Conservation (phyloP, 164 flowering plant species). For the Vitis rupestris region DNA sequence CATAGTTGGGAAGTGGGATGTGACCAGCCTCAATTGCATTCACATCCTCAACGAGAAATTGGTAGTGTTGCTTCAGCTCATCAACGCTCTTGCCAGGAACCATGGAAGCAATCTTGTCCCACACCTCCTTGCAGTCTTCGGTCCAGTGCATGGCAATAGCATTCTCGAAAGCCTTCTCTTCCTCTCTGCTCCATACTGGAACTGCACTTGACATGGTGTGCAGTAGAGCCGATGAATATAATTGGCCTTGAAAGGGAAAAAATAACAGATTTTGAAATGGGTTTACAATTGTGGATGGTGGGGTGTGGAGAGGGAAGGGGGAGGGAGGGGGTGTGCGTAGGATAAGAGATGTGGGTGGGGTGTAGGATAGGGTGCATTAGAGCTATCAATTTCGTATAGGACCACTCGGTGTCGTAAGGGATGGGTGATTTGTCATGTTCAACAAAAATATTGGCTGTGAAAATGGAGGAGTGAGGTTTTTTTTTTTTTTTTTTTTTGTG, state of each 20-base stretch:
- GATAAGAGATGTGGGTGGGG: constrained; percentile 13
- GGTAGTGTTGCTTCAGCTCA: constrained; percentile 60
- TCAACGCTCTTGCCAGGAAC: constrained; percentile 57
- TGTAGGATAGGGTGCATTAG: constrained; percentile 26
- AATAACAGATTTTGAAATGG: not conserved
- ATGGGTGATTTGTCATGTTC: constrained; percentile 25
- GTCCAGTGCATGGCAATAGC: constrained; percentile 56
- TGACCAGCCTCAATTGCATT: constrained; percentile 67
- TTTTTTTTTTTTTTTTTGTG: no score
- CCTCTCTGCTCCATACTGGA: constrained; percentile 68
- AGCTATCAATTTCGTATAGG: constrained; percentile 29
- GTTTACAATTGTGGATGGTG: not conserved
- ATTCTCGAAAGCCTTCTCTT: constrained; percentile 76
- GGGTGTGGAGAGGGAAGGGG: not conserved
- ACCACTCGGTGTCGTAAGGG: constrained; percentile 31
- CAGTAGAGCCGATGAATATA: no score
- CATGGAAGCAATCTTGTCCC: constrained; percentile 61
- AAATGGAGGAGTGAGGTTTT: no score
- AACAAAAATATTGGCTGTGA: not conserved
- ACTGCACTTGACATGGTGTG: constrained; percentile 17
- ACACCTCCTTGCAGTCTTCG: constrained; percentile 29
- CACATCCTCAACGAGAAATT: constrained; percentile 60
- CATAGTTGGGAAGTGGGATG: constrained; percentile 62
- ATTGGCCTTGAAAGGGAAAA: not conserved
- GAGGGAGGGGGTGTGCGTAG: constrained; percentile 15